Percentiles rank a stretch among this genome's conserved stretches.
phyloP scores from a whole-genome alignment of 306 rosid genomes.

The Lotus japonicus region DNA sequence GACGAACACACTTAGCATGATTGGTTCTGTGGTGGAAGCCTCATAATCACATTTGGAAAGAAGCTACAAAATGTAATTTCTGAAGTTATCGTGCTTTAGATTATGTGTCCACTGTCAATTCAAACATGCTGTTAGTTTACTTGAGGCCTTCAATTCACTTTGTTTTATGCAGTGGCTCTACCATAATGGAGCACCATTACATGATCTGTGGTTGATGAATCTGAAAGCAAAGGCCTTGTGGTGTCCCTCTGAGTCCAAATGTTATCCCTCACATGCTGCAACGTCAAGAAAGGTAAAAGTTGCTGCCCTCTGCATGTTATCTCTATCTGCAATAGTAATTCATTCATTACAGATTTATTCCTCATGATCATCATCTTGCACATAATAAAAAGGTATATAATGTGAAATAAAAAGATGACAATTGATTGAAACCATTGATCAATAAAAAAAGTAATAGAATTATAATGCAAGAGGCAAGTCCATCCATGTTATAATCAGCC shows the following conservation, averaged over 20 bases:
- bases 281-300: conserved; percentile 72
- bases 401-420: not conserved
- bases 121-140: conserved; percentile 1
- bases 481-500: not conserved
- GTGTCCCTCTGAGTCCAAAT: conserved; percentile 71
- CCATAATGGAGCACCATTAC: conserved; percentile 79
- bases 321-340: conserved; percentile 65
- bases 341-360: not conserved
- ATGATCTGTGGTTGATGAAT: conserved; percentile 69
- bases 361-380: not conserved
- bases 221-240: conserved; percentile 55
- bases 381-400: not conserved
- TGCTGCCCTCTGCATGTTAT: conserved; percentile 91
- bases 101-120: too few species aligned
- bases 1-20: not conserved
- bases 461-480: not conserved
- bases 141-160: not conserved
- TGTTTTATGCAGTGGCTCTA: conserved; percentile 34
- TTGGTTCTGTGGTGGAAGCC: too few species aligned
- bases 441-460: not conserved
- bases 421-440: not conserved
- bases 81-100: too few species aligned
- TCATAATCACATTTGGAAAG: too few species aligned
- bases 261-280: conserved; percentile 88
- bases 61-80: too few species aligned